These are phyloP conservation scores for Salicornia ramosissima DNA, from an alignment of 148 eudicot genomes.

Conservation along the genomic window DNA sequence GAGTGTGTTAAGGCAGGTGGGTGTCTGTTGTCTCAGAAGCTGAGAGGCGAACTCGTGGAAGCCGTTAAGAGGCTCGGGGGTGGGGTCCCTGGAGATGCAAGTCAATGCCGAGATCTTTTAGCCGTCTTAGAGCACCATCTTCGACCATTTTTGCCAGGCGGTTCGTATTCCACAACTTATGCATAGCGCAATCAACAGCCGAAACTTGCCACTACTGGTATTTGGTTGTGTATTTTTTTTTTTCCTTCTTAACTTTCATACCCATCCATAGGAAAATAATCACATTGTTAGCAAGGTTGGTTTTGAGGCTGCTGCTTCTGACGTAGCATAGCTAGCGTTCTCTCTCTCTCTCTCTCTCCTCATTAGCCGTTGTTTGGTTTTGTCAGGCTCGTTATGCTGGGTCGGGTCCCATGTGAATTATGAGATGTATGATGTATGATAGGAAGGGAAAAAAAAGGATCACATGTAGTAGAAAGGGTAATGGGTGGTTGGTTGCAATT, in stretches of 20 bases:
- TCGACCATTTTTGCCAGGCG: constrained; percentile 59
- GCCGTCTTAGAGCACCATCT: constrained; percentile 76
- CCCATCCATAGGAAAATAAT: constrained; percentile 23
- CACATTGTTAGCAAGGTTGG: constrained; percentile 14
- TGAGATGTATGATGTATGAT: constrained; percentile 24
- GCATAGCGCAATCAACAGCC: constrained; percentile 13
- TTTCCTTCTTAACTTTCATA: constrained; percentile 12
- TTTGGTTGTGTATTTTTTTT: not conserved
- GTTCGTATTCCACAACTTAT: constrained; percentile 13
- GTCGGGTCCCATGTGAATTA: constrained; percentile 17
- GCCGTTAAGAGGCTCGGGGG: constrained; percentile 70
- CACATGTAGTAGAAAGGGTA: constrained; percentile 15
- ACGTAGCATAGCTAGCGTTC: constrained; percentile 8
- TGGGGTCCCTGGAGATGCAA: constrained; percentile 37
- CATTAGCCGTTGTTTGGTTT: not conserved
- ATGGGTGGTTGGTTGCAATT: not conserved
- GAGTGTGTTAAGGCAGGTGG: constrained; percentile 71
- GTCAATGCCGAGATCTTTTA: constrained; percentile 48
- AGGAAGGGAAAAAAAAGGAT: constrained; percentile 9
- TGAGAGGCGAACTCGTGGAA: constrained; percentile 81
- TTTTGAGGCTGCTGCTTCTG: constrained; percentile 9
- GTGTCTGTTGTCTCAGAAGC: constrained; percentile 63
- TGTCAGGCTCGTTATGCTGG: constrained; percentile 1
- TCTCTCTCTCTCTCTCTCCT: not conserved
- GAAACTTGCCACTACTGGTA: not conserved